Base-by-base conservation (phyloP, 352 stramenopile genomes). In the Peronospora belbahrii region DNA sequence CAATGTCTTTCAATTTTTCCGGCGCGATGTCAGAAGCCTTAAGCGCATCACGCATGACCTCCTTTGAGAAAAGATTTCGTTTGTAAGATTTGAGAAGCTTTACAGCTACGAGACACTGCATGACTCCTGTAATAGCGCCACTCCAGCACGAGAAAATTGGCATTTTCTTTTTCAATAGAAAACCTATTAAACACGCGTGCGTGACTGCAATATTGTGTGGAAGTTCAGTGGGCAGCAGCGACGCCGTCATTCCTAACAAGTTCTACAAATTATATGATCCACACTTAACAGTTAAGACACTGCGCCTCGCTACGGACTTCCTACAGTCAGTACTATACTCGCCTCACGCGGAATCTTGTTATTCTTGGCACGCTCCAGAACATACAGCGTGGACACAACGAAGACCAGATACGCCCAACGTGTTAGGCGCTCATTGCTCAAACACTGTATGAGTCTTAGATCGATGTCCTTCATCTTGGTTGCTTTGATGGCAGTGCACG, bases 91-190 rank as follows among this genome's bases (percentile, higher is more conserved):
- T 52, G 11, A 43, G 28, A 9, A 85, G 59, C 3, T 74, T 74
- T 6, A 59, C 48, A 4, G 80, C 41, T 19, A 76, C 62, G 18
- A 77, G 30, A 37, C 48, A 64, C 42, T 85, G 74, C 25, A 78
- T 42, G 6, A 80, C 22, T 10, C 57, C 67, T 2, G 70, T 66
- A 7, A 73, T 39, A 0, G 65, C 70, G 38, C 67, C 72, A 20
- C 67, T 70, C 70, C 68, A 81, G 15, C 52, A 55, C 20, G 70
- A 70, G n/a, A 80, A 59, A 13, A 83, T 65, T 6, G 70, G 67
- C 27, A 70, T 49, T 20, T 69, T 64, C 50, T 68, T 70, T 42
- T 67, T 65, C 18, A 67, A 52, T 22, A 82, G 48, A 43, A 59
- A 62, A 1, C 52, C 55, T 14, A 59, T 48, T 3, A 74, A 38